Conservation (phyloP, 202 grass and related monocot genomes). For the Musa balbisiana region DNA sequence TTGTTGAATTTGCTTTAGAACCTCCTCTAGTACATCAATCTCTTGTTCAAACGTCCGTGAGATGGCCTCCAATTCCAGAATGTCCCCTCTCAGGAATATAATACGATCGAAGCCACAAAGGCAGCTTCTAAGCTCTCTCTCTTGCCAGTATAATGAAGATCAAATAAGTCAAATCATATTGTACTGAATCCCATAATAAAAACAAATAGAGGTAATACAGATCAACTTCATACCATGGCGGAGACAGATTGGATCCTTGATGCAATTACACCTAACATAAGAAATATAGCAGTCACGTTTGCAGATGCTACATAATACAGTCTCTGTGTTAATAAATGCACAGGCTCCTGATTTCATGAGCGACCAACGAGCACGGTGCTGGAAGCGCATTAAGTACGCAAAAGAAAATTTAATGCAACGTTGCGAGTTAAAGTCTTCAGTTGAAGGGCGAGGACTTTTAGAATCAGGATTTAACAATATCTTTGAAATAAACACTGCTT, state of each 20-base stretch:
- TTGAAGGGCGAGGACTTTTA: constrained; percentile 17
- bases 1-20: constrained; percentile 20
- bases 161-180: background rate
- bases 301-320: constrained; percentile 71
- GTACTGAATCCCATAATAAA: background rate
- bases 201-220: background rate
- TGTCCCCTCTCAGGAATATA: constrained; percentile 63
- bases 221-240: constrained; percentile 58
- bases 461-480: constrained; percentile 27
- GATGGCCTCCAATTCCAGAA: constrained; percentile 57
- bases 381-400: constrained; percentile 56
- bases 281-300: constrained; percentile 75
- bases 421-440: constrained; percentile 46
- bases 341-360: constrained; percentile 56
- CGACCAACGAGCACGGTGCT: constrained; percentile 35
- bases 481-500: constrained; percentile 53
- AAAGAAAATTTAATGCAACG: constrained; percentile 62
- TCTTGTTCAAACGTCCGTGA: constrained; percentile 65
- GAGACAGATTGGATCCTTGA: constrained; percentile 73
- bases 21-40: constrained; percentile 41
- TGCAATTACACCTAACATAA: constrained; percentile 65
- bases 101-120: constrained; percentile 41
- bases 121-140: constrained; percentile 70
- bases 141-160: constrained; percentile 22
- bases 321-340: constrained; percentile 40